Conservation (phyloP, 139 green algal genomes). For the Pleodorina starrii region DNA sequence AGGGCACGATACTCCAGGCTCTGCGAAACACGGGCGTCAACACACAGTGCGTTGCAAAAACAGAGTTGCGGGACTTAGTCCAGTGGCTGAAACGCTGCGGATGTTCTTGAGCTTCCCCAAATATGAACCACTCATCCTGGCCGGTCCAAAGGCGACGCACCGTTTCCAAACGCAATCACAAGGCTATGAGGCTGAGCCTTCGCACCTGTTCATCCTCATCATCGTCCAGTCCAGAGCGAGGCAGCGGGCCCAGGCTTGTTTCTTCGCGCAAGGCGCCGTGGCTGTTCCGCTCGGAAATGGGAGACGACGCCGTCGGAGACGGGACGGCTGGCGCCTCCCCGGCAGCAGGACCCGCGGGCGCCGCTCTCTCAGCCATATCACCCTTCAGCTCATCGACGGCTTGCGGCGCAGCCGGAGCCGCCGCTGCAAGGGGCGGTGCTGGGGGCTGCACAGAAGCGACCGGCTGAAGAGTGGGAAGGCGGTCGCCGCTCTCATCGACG, state of each 20-base stretch:
- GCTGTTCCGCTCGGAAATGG: not conserved
- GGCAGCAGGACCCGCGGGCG: not conserved
- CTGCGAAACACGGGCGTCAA: not conserved
- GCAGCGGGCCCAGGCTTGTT: slow-evolving; percentile 35
- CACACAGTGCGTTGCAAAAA: too few species aligned
- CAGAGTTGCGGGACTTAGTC: too few species aligned
- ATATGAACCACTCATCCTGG: too few species aligned
- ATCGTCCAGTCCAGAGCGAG: slow-evolving; percentile 16
- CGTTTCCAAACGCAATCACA: too few species aligned
- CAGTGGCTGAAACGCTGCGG: too few species aligned
- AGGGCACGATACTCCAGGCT: slow-evolving; percentile 41
- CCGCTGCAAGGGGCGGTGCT: not conserved
- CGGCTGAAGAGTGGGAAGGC: slow-evolving; percentile 8
- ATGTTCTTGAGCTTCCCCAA: too few species aligned
- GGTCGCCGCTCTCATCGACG: slow-evolving; percentile 37
- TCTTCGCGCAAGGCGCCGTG: not conserved
- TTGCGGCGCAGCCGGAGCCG: not conserved
- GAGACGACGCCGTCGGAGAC: slow-evolving; percentile 20
- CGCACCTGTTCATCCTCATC: not conserved
- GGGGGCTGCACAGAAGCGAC: not conserved
- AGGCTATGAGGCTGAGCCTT: too few species aligned
- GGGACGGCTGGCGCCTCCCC: not conserved
- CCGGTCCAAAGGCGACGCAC: too few species aligned
- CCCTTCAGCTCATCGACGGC: not conserved
- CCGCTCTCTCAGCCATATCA: not conserved